phyloP scores from a whole-genome alignment of 129 eudicot species.

The Chrysanthemum makinoi region DNA sequence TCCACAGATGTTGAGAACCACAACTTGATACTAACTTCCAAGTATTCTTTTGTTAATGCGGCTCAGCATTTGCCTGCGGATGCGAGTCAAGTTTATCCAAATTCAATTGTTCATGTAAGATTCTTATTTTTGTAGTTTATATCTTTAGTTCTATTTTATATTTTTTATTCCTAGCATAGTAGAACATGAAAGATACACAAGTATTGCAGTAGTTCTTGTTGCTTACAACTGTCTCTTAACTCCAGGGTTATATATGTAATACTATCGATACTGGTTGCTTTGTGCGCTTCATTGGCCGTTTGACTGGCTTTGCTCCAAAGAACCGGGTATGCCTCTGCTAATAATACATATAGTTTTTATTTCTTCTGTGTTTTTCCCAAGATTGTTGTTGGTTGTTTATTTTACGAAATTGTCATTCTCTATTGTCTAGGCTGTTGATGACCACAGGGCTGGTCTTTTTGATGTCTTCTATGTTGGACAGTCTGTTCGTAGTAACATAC shows the following conservation, averaged over 20 bases:
- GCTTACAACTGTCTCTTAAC: background rate
- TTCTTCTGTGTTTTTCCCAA: background rate
- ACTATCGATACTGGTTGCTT: conserved; percentile 86
- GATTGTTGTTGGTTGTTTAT: conserved; percentile 3
- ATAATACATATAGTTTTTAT: background rate
- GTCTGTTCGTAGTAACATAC: conserved; percentile 80
- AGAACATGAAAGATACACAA: background rate
- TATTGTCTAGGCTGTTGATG: conserved; percentile 67
- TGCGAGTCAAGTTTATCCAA: conserved; percentile 50
- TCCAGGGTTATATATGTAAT: conserved; percentile 85
- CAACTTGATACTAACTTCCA: conserved; percentile 69
- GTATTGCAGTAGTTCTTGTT: background rate
- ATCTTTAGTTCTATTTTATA: background rate
- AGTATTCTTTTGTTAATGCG: conserved; percentile 70
- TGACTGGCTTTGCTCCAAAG: conserved; percentile 94
- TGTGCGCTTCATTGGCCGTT: conserved; percentile 85
- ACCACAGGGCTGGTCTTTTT: conserved; percentile 50
- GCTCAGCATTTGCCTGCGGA: conserved; percentile 64
- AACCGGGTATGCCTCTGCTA: conserved; percentile 49
- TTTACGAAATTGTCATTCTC: background rate
- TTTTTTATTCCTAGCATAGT: background rate
- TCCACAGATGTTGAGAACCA: conserved; percentile 70
- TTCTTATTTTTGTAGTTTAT: conserved; percentile 7
- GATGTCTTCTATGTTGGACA: conserved; percentile 75
- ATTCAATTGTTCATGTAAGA: conserved; percentile 82